A percentile compares a stretch with the other conserved stretches of the same genome.
Conservation (phyloP, 345 rosid species). For the Eucalyptus pauciflora region DNA sequence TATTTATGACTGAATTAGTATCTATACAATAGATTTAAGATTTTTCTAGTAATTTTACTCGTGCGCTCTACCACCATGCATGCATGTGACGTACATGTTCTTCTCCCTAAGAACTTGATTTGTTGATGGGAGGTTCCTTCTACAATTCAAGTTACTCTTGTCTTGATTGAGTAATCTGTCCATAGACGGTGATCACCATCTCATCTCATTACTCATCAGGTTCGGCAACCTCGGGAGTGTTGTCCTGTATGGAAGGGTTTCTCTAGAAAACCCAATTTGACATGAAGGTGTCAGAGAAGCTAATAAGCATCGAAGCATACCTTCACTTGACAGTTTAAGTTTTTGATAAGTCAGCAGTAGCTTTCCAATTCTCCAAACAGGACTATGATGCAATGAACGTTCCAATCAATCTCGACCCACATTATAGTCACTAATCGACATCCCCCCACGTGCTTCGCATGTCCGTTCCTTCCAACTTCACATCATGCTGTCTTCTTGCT, state of each 20-base stretch:
- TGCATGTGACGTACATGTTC: background rate
- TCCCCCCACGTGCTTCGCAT: background rate
- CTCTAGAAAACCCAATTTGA: background rate
- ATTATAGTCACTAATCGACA: background rate
- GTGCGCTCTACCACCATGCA: background rate
- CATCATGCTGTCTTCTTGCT: background rate
- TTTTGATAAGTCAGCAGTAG: background rate
- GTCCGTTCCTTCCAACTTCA: background rate
- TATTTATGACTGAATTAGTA: rapidly evolving
- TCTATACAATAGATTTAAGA: rapidly evolving
- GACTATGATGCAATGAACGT: background rate
- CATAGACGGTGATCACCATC: background rate
- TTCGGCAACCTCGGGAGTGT: background rate
- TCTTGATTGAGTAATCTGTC: background rate
- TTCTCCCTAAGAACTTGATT: background rate
- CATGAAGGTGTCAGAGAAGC: background rate
- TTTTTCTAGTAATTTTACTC: background rate
- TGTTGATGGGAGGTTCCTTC: background rate
- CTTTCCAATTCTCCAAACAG: background rate
- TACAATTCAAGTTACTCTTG: background rate
- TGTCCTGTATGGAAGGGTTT: background rate
- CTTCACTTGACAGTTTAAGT: background rate
- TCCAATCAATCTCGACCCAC: background rate
- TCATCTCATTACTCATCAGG: background rate
- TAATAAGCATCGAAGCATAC: background rate